These are phyloP conservation scores for Licmophora abbreviata DNA, from an alignment of 108 stramenopile species.

Conservation along the genomic window DNA sequence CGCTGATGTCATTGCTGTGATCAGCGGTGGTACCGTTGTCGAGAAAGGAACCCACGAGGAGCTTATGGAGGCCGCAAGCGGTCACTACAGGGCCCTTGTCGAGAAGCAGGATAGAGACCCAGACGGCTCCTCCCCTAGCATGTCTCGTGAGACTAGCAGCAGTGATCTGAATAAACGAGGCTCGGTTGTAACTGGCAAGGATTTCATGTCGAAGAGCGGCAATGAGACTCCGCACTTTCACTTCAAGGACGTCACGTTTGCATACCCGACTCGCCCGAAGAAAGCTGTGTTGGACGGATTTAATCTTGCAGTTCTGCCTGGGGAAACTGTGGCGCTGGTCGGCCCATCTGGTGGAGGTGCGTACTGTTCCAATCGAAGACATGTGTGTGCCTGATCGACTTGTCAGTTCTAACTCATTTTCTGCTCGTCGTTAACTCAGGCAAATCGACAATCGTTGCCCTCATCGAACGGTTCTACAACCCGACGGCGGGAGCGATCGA, in stretches of 20 bases:
- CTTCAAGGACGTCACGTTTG: constrained; percentile 67
- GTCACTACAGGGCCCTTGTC: constrained; percentile 64
- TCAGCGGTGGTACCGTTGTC: constrained; percentile 63
- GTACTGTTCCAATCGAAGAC: background rate
- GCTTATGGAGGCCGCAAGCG: constrained; percentile 36
- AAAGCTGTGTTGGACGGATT: constrained; percentile 50
- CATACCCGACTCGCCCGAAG: constrained; percentile 83
- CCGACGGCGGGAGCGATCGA: constrained; percentile 65
- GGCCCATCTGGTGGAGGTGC: constrained; percentile 28
- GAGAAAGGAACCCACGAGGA: constrained; percentile 92
- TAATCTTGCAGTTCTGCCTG: constrained; percentile 28
- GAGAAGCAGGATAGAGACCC: constrained; percentile 52
- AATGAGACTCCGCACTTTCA: constrained; percentile 22
- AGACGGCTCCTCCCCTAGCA: background rate
- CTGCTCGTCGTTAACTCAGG: constrained; percentile 25
- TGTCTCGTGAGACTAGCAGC: background rate
- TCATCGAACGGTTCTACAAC: constrained; percentile 93
- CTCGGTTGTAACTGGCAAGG: background rate
- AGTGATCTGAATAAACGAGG: background rate
- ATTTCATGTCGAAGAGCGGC: constrained; percentile 17
- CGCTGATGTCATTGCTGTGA: constrained; percentile 76
- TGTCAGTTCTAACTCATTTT: background rate
- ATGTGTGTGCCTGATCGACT: background rate
- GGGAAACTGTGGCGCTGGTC: constrained; percentile 30
- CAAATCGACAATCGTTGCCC: constrained; percentile 74